A percentile compares a stretch with the other conserved stretches of the same genome.
phyloP scores from a whole-genome alignment of 345 rosid species.

The Atalantia buxifolia region DNA sequence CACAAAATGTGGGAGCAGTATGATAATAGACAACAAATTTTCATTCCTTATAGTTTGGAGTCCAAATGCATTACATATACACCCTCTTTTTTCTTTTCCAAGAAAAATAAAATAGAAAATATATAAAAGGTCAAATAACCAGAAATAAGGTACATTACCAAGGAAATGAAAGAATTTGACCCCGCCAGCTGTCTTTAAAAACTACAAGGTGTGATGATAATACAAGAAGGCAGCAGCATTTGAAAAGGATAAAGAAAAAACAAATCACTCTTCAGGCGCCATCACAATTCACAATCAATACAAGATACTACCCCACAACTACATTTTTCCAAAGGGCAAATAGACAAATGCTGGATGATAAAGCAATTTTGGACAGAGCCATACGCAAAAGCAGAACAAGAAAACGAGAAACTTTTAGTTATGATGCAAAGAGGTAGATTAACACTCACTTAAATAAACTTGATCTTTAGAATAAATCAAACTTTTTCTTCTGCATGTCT shows the following conservation, averaged over 20 bases:
- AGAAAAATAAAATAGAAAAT: slow-evolving; percentile 6
- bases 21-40: slow-evolving; percentile 8
- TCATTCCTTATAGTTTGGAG: slow-evolving; percentile 19
- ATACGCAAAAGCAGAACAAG: not conserved
- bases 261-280: slow-evolving; percentile 36
- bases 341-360: slow-evolving; percentile 19
- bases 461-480: slow-evolving; percentile 64
- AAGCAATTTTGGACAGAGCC: slow-evolving; percentile 13
- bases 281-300: slow-evolving; percentile 25
- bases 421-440: slow-evolving; percentile 20
- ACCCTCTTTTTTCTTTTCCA: not conserved
- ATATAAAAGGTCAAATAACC: no score
- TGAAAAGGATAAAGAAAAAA: not conserved
- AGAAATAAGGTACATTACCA: no score
- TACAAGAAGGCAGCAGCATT: no score
- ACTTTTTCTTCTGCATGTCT: slow-evolving; percentile 80
- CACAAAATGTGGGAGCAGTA: not conserved
- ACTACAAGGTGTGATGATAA: no score
- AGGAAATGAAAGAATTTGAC: no score
- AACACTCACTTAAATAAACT: slow-evolving; percentile 11
- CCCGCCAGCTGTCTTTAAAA: no score
- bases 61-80: slow-evolving; percentile 19
- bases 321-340: slow-evolving; percentile 8
- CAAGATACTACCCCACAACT: slow-evolving; percentile 20
- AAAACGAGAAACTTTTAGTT: slow-evolving; percentile 4